These are phyloP conservation scores for Phytophthora pini DNA, from an alignment of 352 stramenopile species.

Conservation along the genomic window DNA sequence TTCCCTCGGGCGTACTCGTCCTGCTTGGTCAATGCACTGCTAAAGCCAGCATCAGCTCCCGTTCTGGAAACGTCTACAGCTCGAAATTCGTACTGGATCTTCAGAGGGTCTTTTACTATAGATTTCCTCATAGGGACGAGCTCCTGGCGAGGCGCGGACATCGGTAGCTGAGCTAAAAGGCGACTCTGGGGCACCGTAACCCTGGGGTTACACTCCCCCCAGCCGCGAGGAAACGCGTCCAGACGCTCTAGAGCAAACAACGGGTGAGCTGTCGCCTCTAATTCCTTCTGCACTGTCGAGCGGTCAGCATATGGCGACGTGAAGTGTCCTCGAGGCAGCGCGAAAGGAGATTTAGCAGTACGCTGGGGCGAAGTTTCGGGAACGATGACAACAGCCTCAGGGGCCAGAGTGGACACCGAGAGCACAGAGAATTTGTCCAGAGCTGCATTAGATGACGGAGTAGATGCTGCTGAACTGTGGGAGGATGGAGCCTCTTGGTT, in stretches of 20 bases:
- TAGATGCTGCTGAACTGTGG: not conserved
- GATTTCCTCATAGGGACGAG: slow-evolving; percentile 54
- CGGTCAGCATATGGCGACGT: slow-evolving; percentile 42
- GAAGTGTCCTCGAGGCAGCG: slow-evolving; percentile 46
- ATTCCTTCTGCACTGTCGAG: slow-evolving; percentile 23
- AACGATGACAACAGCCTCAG: slow-evolving; percentile 57
- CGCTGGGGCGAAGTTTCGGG: slow-evolving; percentile 12
- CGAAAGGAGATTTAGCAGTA: slow-evolving; percentile 34
- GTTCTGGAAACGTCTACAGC: slow-evolving; percentile 38
- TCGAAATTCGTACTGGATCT: slow-evolving; percentile 71
- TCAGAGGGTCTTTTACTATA: slow-evolving; percentile 63
- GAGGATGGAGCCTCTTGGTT: slow-evolving; percentile 11
- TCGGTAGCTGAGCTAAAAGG: slow-evolving; percentile 74
- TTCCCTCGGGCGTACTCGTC: slow-evolving; percentile 83
- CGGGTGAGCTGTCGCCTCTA: slow-evolving; percentile 39
- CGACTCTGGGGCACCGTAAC: slow-evolving; percentile 47
- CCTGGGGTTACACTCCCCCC: slow-evolving; percentile 19
- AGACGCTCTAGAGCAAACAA: slow-evolving; percentile 56
- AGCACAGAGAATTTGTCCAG: slow-evolving; percentile 58
- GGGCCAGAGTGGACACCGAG: slow-evolving; percentile 50
- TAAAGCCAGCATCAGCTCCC: slow-evolving; percentile 57
- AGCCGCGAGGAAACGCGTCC: slow-evolving; percentile 38
- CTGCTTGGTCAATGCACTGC: slow-evolving; percentile 72
- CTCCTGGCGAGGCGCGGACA: slow-evolving; percentile 58
- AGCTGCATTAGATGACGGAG: slow-evolving; percentile 16